Base-by-base conservation (phyloP, 805 yeast genomes). In the Pichia thaimueangensis region DNA sequence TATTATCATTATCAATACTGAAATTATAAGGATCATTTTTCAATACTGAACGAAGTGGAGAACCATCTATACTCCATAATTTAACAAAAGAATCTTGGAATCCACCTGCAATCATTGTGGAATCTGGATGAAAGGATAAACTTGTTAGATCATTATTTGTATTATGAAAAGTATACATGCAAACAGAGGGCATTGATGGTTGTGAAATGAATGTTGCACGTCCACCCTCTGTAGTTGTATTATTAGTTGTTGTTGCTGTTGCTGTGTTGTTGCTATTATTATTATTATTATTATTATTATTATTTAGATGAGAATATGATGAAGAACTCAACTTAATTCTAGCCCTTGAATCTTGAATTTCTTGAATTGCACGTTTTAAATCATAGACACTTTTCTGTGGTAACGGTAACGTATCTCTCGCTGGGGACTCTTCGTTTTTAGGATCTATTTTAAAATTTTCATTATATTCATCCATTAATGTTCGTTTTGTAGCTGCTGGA, bases 151-250 rank as follows among this genome's bases (percentile, higher is more conserved):
- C 94, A 50, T 83, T 82, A 58, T 86, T 82, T 10, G 97, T 86
- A 64, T 93, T 93, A 69, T 93, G 98, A 67, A 93, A 89, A 1
- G 97, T 91, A 68, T 93, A 93, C 95, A 91, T 86, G 63, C 97
- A 93, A 28, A 91, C 95, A 43, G 95, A 84, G 19, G 98, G 98
- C 21, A 91, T 76, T 19, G 87, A 70, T 4, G 94, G 83, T 63
- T 85, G 96, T 11, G 47, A 37, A 8, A 43, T 43, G 27, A 22
- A 43, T 2, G 30, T n/a, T 17, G 38, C 21, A 15, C 25, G 30
- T 8, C 31, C 31, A n/a, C 31, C 31, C 13, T n/a, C 12, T 12
- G 8, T 30, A 16, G 19, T 28, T 28, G 13, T 28, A 28, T 28
- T 28, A n/a, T 10, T 28, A 28, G 13, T 10, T 28, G n/a, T 28